A percentile compares a stretch with the other conserved stretches of the same genome.
Conservation (phyloP, 2,329 filamentous ascomycete genomes). For the Fusarium napiforme region DNA sequence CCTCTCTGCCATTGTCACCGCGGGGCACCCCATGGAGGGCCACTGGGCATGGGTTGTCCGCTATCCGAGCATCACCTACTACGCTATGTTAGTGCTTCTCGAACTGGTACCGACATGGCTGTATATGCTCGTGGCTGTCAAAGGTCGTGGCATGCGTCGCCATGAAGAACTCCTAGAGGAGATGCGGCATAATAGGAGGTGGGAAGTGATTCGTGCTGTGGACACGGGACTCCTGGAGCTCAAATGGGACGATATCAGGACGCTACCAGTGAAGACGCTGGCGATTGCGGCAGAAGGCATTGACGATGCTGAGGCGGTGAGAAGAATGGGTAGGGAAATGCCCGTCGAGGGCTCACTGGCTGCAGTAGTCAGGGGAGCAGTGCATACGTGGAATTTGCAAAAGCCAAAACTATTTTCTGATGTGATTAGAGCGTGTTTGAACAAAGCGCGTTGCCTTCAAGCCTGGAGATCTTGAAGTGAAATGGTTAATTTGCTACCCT, state of each 20-base stretch:
- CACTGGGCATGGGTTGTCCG: conserved; percentile 41
- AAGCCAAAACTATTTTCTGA: conserved; percentile 53
- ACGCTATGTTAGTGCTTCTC: conserved; percentile 41
- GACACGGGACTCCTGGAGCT: conserved; percentile 40
- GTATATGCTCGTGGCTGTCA: conserved; percentile 45
- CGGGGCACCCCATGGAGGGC: conserved; percentile 47
- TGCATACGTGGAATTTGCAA: conserved; percentile 56
- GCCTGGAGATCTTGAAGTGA: conserved; percentile 37
- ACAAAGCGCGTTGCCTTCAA: conserved; percentile 41
- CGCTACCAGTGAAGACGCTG: conserved; percentile 43
- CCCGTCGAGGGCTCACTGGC: conserved; percentile 43
- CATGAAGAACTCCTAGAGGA: conserved; percentile 49
- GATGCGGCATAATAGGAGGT: conserved; percentile 48
- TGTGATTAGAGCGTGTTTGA: conserved; percentile 51
- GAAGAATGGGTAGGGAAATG: conserved; percentile 43
- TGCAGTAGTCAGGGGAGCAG: conserved; percentile 50
- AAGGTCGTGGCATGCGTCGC: conserved; percentile 38
- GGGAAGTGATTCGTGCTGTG: conserved; percentile 42
- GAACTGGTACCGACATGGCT: conserved; percentile 45
- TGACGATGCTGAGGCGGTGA: conserved; percentile 48
- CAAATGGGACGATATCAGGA: conserved; percentile 42
- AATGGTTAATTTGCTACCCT: conserved; percentile 2
- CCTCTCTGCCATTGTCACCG: conserved; percentile 50
- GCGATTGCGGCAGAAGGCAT: conserved; percentile 47
- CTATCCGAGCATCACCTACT: conserved; percentile 45